Base-by-base conservation (phyloP, 2,329 filamentous ascomycete species). In the Fusarium subglutinans region DNA sequence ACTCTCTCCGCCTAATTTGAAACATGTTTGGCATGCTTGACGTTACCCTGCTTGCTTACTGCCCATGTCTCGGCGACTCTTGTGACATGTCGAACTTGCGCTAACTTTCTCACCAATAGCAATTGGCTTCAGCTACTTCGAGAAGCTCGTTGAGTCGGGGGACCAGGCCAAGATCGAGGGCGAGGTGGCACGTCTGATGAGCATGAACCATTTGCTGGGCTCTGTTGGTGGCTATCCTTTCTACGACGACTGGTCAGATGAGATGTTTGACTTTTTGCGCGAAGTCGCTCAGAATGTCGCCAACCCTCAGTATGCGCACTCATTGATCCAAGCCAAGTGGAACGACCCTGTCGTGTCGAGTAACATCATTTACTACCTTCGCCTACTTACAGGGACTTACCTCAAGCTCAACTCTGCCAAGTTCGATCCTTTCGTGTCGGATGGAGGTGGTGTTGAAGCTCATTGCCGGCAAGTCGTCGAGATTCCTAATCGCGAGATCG, bases 101-200 rank as follows among this genome's bases (percentile, higher is more conserved):
- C 70, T 73, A 73, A 73, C 55, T 8, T 54, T 35, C 51, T 70
- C 47, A 56, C 56, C 60, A 56, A 60, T 60, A 98, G 96, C 96
- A 58, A 93, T 98, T 80, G 95, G 92, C 30, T 99, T 97, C 82
- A 92, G 91, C 74, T 98, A 98, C 83, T 98, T 97, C 80, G 96
- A 99, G 83, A 92, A 91, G 51, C 87, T 98, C 62, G 87, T 96
- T 77, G 89, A 90, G 73, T 85, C 89, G 53, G 90, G 90, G 76
- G 91, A 94, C 80, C 85, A 86, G 65, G 84, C 85, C 72, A 90
- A 91, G 75, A 86, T 97, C 66, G 87, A 91, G 41, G 88, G 88
- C 74, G 96, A 98, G 83, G 86, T 91, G 64, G 87, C 88, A 30
- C 92, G 96, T 41, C 87, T 98, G 61, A 90, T 87, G 69, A 91